Evolutionary conservation across 1,284 basidiomycete genomes (phyloP), one percentile per base, ranked within the genome.

Genomic region (Ustilago loliicola): DNA sequence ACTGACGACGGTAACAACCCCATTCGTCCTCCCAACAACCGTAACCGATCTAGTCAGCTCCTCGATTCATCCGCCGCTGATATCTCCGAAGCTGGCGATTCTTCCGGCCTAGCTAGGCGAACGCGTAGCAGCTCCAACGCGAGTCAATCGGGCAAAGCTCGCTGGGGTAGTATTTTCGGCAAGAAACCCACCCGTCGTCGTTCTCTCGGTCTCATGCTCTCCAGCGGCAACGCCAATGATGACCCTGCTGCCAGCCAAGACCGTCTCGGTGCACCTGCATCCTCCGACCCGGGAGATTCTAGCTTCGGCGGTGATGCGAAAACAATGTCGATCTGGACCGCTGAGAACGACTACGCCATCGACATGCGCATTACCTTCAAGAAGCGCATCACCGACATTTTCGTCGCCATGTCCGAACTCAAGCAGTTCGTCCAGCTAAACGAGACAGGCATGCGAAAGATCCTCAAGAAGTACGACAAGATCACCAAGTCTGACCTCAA

Each of bases 381-480:
- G 88, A 91, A 95, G 71, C 90, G 93, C 75, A 95, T 98, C 68
- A 94, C 94, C 1, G 92, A 90, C 54, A 89, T 96, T n/a, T 98
- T 94, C 86, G 92, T 95, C 47, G 89, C 71, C 45, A 72, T 77
- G 27, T 93, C 92, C n/a, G 92, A 93, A 40, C 89, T 98, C 65
- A 91, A 91, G 86, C 93, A 95, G n/a, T 99, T 95, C 80, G 92
- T 95, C 56, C 94, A 98, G 81, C 89, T 98, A 63, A 99, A 99
- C 87, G 90, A 94, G 84, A 94, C 94, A 0, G 97, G 96, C 0
- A 94, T 98, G 88, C 91, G 94, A 81, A 98, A 99, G 89, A 96
- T 98, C 45, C 86, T 98, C 82, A 99, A 99, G 87, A 98, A 98
- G 93, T 98, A 97, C 85, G 96, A 98, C 90, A 98, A 98, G 87